These are phyloP conservation scores for Tolypocladium inflatum DNA, from an alignment of 2,329 filamentous ascomycete species.

Conservation along the genomic window DNA sequence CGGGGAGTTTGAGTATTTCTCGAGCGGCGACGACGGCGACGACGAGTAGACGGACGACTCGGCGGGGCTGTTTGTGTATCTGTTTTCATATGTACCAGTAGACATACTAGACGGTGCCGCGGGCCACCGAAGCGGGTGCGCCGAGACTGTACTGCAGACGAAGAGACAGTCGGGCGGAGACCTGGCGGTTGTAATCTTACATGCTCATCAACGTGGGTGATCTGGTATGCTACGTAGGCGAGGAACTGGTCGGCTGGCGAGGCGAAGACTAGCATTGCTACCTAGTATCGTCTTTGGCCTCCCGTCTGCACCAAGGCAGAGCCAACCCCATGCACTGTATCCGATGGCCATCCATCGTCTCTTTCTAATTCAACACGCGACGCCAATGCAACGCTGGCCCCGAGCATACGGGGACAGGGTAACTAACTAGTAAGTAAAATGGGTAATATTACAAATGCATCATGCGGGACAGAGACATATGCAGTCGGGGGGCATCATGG, in stretches of 20 bases:
- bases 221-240: no score
- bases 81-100: not conserved
- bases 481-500: not conserved
- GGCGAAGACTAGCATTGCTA: not conserved
- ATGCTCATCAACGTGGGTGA: not conserved
- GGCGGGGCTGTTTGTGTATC: not conserved
- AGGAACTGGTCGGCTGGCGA: not conserved
- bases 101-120: not conserved
- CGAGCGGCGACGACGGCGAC: conserved; percentile 45
- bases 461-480: not conserved
- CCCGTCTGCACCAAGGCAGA: not conserved
- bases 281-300: not conserved
- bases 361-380: not conserved
- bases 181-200: not conserved
- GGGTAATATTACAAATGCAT: not conserved
- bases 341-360: not conserved
- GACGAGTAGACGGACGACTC: conserved; percentile 15
- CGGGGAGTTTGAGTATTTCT: conserved; percentile 69
- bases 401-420: not conserved
- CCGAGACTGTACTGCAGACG: not conserved
- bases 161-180: not conserved
- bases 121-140: not conserved
- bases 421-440: not conserved
- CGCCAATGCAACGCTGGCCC: not conserved
- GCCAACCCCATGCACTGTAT: not conserved